Evolutionary conservation across 164 flowering plant genomes (phyloP).

Genomic region (Chimonanthus praecox): DNA sequence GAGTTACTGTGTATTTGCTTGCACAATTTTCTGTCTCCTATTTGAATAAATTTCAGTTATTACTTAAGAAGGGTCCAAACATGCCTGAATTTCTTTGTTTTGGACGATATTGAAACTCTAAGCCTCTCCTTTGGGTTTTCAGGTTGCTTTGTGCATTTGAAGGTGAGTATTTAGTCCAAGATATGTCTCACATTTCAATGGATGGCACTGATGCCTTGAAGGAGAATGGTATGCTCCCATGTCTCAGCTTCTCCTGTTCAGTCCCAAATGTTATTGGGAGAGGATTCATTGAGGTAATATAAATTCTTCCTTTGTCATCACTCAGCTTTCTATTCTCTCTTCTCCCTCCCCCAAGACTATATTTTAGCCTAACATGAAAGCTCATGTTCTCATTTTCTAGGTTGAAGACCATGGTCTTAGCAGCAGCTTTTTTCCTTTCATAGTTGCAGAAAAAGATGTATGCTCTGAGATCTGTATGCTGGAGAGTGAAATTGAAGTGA

Average conservation of each 20-base stretch:
- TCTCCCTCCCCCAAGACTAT: neutral
- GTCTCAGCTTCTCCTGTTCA: conserved; percentile 46
- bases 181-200: conserved; percentile 29
- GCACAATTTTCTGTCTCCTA: neutral
- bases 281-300: conserved; percentile 79
- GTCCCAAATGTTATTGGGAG: conserved; percentile 61
- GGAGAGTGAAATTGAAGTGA: conserved; percentile 46
- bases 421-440: conserved; percentile 75
- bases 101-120: neutral
- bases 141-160: conserved; percentile 75
- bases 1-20: neutral
- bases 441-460: conserved; percentile 70
- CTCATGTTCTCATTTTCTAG: conserved; percentile 25
- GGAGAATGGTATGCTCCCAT: conserved; percentile 44
- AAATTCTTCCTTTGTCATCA: neutral
- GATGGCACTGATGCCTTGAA: conserved; percentile 25
- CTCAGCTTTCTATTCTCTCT: neutral
- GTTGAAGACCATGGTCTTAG: conserved; percentile 72
- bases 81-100: neutral
- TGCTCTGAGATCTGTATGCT: conserved; percentile 70
- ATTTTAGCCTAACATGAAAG: neutral
- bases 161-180: conserved; percentile 61
- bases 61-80: neutral
- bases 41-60: neutral
- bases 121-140: conserved; percentile 9